A percentile compares a stretch with the other conserved stretches of the same genome.
Conservation (phyloP, 352 stramenopile genomes). For the Phytophthora pinifolia region DNA sequence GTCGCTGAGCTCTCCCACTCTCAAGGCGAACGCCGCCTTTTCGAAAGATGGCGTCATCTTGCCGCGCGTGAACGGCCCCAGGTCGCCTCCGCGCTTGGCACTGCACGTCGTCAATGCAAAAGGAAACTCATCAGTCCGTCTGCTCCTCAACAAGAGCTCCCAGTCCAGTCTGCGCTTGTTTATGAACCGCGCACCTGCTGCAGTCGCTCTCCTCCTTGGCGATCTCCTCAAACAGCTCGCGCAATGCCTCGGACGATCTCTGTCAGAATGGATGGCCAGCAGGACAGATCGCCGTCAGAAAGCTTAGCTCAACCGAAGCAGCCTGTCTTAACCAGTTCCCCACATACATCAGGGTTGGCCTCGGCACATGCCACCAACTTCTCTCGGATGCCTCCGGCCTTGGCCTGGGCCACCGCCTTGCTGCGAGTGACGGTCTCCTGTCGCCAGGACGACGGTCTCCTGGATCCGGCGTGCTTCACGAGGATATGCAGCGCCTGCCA, state of each 20-base stretch:
- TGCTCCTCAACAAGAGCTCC: background rate
- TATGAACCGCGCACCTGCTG: slow-evolving; percentile 56
- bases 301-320: too few relatives aligned
- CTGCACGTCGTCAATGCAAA: slow-evolving; percentile 26
- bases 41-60: slow-evolving; percentile 95
- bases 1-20: slow-evolving; percentile 92
- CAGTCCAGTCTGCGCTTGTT: background rate
- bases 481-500: slow-evolving; percentile 81
- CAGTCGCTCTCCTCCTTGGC: slow-evolving; percentile 89
- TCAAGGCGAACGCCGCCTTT: slow-evolving; percentile 89
- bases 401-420: slow-evolving; percentile 82
- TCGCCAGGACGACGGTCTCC: slow-evolving; percentile 84
- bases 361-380: slow-evolving; percentile 76
- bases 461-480: slow-evolving; percentile 85
- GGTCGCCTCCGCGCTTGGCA: slow-evolving; percentile 90
- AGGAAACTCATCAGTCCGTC: background rate
- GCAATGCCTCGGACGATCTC: slow-evolving; percentile 42
- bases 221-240: slow-evolving; percentile 83
- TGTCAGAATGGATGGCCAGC: slow-evolving; percentile 4
- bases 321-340: background rate
- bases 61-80: slow-evolving; percentile 86
- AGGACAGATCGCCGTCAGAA: background rate
- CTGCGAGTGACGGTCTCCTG: slow-evolving; percentile 87
- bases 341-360: slow-evolving; percentile 59
- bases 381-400: slow-evolving; percentile 78